Evolutionary conservation across 1,139 yeast genomes (phyloP).

Genomic region (Pichia sp.): DNA sequence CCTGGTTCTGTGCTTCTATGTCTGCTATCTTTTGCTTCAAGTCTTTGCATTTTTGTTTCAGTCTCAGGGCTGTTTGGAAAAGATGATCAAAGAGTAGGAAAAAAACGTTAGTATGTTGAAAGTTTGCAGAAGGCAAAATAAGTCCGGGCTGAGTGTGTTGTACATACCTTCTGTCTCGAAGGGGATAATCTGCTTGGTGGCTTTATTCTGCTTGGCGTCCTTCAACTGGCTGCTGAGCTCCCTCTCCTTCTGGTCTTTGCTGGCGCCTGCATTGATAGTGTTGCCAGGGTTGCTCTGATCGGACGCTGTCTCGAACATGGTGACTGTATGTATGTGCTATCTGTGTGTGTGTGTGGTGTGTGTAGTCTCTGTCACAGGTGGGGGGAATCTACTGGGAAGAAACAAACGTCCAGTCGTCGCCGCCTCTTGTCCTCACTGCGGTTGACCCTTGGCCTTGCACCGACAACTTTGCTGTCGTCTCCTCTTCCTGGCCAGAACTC

Average conservation of each 20-base stretch:
- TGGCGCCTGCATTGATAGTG: not conserved
- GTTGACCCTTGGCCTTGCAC: not conserved
- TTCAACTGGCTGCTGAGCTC: not conserved
- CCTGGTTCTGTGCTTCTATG: conserved; percentile 76
- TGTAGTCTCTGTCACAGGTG: not conserved
- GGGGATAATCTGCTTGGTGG: conserved; percentile 17
- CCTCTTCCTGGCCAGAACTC: not conserved
- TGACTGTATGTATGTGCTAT: not conserved
- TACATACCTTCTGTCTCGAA: conserved; percentile 20
- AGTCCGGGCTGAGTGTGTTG: not conserved
- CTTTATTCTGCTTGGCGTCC: conserved; percentile 4
- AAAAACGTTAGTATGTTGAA: not conserved
- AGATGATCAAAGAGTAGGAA: not conserved
- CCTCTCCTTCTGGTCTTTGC: conserved; percentile 1
- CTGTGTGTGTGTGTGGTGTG: not conserved
- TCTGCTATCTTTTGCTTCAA: conserved; percentile 68
- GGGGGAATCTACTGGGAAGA: not conserved
- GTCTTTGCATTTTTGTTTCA: conserved; percentile 64
- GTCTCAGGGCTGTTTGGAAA: conserved; percentile 28
- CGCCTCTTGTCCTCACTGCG: not conserved
- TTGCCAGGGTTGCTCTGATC: not conserved
- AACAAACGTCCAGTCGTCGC: not conserved
- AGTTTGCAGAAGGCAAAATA: not conserved
- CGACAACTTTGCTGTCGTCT: not conserved
- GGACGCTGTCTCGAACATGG: not conserved